Conservation (phyloP, 1,284 basidiomycete species). For the Xerocomus minutiporus region DNA sequence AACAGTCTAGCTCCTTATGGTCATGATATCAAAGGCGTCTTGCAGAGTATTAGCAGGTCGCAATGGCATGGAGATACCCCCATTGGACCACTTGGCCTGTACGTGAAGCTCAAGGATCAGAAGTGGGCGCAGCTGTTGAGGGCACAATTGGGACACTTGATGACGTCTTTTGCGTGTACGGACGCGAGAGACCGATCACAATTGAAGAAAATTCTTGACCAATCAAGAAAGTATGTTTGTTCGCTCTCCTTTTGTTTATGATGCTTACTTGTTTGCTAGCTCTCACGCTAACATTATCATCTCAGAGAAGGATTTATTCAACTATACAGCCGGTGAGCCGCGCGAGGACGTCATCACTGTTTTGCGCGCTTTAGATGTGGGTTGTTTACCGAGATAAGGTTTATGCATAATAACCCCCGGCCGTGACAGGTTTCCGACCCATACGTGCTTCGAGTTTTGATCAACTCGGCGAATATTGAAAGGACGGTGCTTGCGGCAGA, state of each 20-base stretch:
- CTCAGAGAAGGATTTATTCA: constrained; percentile 69
- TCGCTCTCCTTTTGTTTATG: not conserved
- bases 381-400: constrained; percentile 17
- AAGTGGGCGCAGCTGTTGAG: constrained; percentile 70
- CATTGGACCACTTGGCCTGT: constrained; percentile 81
- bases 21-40: constrained; percentile 55
- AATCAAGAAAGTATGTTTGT: constrained; percentile 48
- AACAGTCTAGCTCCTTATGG: constrained; percentile 64
- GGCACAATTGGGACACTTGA: constrained; percentile 53
- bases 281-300: constrained; percentile 54
- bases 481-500: constrained; percentile 58
- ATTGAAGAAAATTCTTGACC: constrained; percentile 60
- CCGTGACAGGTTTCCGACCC: constrained; percentile 63
- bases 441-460: constrained; percentile 76
- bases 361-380: constrained; percentile 78
- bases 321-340: constrained; percentile 69
- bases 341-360: constrained; percentile 63
- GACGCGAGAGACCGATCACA: constrained; percentile 61
- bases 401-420: constrained; percentile 4
- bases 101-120: constrained; percentile 73
- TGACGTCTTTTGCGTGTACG: constrained; percentile 79
- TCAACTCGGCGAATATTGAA: constrained; percentile 76
- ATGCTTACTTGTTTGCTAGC: constrained; percentile 28
- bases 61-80: constrained; percentile 70
- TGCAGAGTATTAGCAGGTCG: constrained; percentile 50